Conservation (phyloP, 2,329 filamentous ascomycete genomes). For the Talaromyces sp. region DNA sequence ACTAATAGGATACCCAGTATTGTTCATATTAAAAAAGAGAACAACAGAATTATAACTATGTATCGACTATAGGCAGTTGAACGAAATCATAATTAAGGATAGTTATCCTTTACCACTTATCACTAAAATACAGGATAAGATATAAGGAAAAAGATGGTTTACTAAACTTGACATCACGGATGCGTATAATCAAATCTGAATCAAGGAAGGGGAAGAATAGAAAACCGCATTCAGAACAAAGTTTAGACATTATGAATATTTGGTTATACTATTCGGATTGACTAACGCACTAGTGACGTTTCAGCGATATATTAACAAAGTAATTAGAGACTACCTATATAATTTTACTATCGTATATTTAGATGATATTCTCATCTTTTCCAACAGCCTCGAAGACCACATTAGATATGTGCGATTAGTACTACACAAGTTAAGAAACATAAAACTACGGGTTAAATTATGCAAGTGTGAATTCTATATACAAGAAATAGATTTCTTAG, state of each 20-base stretch:
- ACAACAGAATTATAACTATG: neutral
- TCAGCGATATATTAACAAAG: neutral
- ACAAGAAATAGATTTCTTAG: no score
- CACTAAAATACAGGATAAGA: constrained; percentile 14
- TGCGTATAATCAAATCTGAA: constrained; percentile 15
- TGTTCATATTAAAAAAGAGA: no score
- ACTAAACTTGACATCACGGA: constrained; percentile 19
- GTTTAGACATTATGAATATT: constrained; percentile 27
- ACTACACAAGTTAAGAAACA: neutral
- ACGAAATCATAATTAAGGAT: constrained; percentile 18
- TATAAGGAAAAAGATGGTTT: constrained; percentile 16
- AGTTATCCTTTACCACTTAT: constrained; percentile 19
- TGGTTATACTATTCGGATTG: constrained; percentile 26
- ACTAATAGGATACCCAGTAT: no score
- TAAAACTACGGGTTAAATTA: neutral
- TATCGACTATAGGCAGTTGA: constrained; percentile 18
- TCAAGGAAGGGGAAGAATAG: constrained; percentile 22
- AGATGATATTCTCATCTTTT: constrained; percentile 1
- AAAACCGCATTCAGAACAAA: constrained; percentile 31
- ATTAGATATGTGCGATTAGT: neutral
- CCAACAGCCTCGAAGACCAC: neutral
- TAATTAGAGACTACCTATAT: no score
- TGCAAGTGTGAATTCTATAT: neutral
- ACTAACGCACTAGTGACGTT: constrained; percentile 11
- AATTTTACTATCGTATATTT: constrained; percentile 4